These are phyloP conservation scores for Komagataea norvegica DNA, from an alignment of 1,139 yeast species.

Conservation along the genomic window DNA sequence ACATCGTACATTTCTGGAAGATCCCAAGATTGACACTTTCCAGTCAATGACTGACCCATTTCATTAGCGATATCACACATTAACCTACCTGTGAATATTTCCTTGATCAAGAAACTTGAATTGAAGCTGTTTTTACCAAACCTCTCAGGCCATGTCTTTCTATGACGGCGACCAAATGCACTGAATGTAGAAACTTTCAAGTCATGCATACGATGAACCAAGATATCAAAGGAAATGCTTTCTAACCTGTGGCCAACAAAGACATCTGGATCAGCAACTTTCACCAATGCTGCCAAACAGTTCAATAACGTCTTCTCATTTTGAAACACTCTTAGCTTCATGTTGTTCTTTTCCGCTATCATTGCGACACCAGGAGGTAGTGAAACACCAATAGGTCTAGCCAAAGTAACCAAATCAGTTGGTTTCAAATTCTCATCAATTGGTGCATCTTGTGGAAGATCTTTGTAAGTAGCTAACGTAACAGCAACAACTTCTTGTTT, in stretches of 20 bases:
- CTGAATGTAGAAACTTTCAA: conserved; percentile 73
- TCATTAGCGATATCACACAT: conserved; percentile 92
- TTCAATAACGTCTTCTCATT: conserved; percentile 72
- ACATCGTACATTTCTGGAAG: conserved; percentile 85
- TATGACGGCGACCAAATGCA: conserved; percentile 74
- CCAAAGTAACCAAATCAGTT: conserved; percentile 57
- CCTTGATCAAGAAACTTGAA: conserved; percentile 52
- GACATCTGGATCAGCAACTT: conserved; percentile 81
- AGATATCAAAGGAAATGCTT: conserved; percentile 68
- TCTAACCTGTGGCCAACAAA: conserved; percentile 86
- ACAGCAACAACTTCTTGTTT: conserved; percentile 87
- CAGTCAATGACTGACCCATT: conserved; percentile 88
- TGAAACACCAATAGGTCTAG: conserved; percentile 63
- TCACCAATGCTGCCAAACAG: conserved; percentile 68
- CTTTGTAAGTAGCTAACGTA: conserved; percentile 62
- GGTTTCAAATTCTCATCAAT: conserved; percentile 53
- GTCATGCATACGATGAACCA: conserved; percentile 79
- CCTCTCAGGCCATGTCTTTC: conserved; percentile 71
- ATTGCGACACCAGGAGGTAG: conserved; percentile 73
- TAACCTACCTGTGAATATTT: conserved; percentile 79
- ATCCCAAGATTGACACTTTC: conserved; percentile 96
- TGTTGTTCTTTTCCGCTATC: conserved; percentile 46
- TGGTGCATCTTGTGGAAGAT: conserved; percentile 70
- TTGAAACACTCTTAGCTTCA: conserved; percentile 52
- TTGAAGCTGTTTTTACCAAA: conserved; percentile 50